Conservation (phyloP, 495 filamentous ascomycete genomes). For the Podospora sp. region DNA sequence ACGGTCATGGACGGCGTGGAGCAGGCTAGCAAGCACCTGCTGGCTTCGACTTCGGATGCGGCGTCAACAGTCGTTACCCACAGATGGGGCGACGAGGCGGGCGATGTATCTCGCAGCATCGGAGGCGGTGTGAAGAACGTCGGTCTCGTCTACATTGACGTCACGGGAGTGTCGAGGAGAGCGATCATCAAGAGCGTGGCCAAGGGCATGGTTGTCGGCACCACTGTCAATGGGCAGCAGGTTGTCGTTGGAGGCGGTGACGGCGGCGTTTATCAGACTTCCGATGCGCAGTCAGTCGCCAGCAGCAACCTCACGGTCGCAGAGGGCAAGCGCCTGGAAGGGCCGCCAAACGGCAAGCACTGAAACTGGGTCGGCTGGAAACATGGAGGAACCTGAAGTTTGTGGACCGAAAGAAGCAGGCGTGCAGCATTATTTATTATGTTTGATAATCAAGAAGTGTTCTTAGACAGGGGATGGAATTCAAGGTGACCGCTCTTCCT, state of each 20-base stretch:
- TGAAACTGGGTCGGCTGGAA: conserved; percentile 6
- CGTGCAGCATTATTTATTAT: not conserved
- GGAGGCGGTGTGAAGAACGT: conserved; percentile 93
- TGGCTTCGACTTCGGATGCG: conserved; percentile 71
- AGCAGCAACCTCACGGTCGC: conserved; percentile 23
- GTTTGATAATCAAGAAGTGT: not conserved
- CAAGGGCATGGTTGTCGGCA: conserved; percentile 97
- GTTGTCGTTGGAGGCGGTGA: conserved; percentile 82
- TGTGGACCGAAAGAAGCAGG: not conserved
- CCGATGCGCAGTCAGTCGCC: conserved; percentile 1
- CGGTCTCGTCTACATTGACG: conserved; percentile 96
- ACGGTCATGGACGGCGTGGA: conserved; percentile 94
- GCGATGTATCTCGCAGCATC: conserved; percentile 68
- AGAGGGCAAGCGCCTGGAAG: conserved; percentile 32
- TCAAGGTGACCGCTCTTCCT: not conserved
- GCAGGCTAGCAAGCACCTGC: conserved; percentile 73
- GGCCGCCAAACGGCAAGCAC: conserved; percentile 24
- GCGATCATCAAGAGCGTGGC: conserved; percentile 92
- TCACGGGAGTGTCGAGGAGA: conserved; percentile 82
- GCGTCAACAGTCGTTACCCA: conserved; percentile 82
- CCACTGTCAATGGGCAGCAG: conserved; percentile 79
- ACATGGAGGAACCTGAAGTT: not conserved
- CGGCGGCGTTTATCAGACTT: conserved; percentile 42
- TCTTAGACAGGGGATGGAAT: not conserved
- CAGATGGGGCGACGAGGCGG: conserved; percentile 82